Base-by-base conservation (phyloP, 345 rosid species). In the Eucalyptus erythrocorys region DNA sequence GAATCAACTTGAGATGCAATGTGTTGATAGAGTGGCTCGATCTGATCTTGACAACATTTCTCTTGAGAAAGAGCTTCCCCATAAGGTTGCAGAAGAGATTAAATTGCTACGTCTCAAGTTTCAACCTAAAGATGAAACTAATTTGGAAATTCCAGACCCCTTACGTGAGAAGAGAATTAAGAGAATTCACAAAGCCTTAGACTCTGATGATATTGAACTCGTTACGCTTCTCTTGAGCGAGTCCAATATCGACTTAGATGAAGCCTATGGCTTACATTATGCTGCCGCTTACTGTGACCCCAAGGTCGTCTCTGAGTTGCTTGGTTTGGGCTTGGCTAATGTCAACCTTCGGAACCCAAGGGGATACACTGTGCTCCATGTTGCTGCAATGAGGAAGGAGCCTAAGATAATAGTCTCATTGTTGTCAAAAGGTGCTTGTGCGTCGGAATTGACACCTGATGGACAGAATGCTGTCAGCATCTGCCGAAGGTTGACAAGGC, bases 121-220 rank as follows among this genome's bases (percentile, higher is more conserved):
- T 90, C 89, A 88, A 32, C 86, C 91, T 76, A 93, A 91, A 13
- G 94, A 91, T 81, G 97, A 93, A 10, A 26, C 89, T 59, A 88
- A 87, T 76, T 53, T 27, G 13, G 90, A 37, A 4, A 93, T 85
- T 48, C 88, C 80, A 27, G 96, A 86, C 89, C 95, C 94, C 66
- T 47, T 93, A 87, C 94, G 17, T 8, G 92, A 93, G 89, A 97
- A 97, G 93, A 93, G 97, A 91, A 92, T 93, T 27, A 92, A 91
- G 92, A 96, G 97, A 91, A 95, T 98, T 89, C 97, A 93, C 84
- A 98, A 92, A 92, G 99, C 99, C 87, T 92, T 98, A 49, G 99
- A 98, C 90, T 97, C 98, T 2, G 99, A 98, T 87, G 99, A 98
- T 93, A 92, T 98, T 37, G 99, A 98, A 90, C 99, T 97, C 30